Base-by-base conservation (phyloP, 2,329 filamentous ascomycete genomes). In the Fusarium pseudoanthophilum region DNA sequence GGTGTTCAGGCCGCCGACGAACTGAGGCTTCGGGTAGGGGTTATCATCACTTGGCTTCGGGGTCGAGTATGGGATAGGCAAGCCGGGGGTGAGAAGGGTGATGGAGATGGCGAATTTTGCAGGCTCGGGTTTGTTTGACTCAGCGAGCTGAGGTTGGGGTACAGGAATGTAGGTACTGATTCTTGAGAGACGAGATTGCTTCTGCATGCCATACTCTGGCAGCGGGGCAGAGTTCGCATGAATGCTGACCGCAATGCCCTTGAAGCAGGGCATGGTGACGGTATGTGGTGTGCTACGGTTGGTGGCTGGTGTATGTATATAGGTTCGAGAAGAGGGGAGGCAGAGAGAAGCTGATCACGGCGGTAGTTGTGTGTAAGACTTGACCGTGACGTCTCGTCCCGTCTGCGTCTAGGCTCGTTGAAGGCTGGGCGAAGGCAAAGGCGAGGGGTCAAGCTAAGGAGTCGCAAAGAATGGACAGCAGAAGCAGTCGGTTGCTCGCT, bases 111-210 rank as follows among this genome's bases (percentile, higher is more conserved):
- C 96, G 83, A 99, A 99, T 77, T 95, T 96, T 69, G 96, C 95
- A 77, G 97, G 93, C 84, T 98, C 95, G 56, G 95, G 92, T 84
- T 95, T 94, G 79, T 91, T 91, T 64, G 89, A 88, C 69, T 91
- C 81, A 42, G 78, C 80, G 59, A 98, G 85, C 83, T 93, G 93
- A 46, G 95, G 92, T 72, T 95, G 93, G 40, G 96, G 95, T 11
- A 99, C 96, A 59, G 95, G 95, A 78, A 99, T 98, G 85, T 97
- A 99, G 78, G 94, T 95, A 81, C 95, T 97, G 84, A 99, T 98
- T 79, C 96, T 93, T 72, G 94, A 95, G 73, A 94, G 89, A 78
- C 94, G 92, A 66, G 94, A 95, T 84, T 98, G 94, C 82, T 95
- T 96, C 85, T 98, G 95, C 78, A 98, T 93, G 79, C 95, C 95